phyloP scores from a whole-genome alignment of 148 eudicot genomes.

The Fagopyrum homotropicum region DNA sequence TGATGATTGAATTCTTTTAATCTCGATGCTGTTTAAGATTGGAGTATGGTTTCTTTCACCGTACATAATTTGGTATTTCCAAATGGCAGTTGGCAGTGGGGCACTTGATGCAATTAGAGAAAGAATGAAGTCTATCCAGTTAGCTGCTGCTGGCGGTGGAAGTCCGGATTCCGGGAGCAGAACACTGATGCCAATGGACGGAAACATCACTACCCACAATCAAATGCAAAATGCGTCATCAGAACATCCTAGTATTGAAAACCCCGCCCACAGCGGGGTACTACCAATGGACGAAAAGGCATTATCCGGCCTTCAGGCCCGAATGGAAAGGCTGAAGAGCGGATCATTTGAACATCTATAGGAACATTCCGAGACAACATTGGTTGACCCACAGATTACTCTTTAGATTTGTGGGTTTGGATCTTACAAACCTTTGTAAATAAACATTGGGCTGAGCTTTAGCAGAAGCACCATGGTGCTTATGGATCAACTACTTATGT shows the following conservation, averaged over 20 bases:
- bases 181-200: constrained; percentile 52
- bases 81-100: constrained; percentile 52
- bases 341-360: constrained; percentile 76
- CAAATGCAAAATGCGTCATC: constrained; percentile 27
- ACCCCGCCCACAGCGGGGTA: constrained; percentile 53
- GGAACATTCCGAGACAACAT: neutral
- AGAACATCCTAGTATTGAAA: constrained; percentile 33
- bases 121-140: constrained; percentile 89
- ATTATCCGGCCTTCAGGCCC: constrained; percentile 91
- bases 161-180: constrained; percentile 53
- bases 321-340: constrained; percentile 95
- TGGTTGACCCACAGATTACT: neutral
- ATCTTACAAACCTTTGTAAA: constrained; percentile 3
- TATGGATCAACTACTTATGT: neutral
- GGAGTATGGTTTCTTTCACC: neutral
- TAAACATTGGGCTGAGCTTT: constrained; percentile 3
- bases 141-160: constrained; percentile 60
- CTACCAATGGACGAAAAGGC: constrained; percentile 98
- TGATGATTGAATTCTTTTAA: neutral
- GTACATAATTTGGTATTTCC: neutral
- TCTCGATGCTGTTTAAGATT: neutral
- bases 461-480: constrained; percentile 6
- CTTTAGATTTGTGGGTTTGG: neutral
- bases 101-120: constrained; percentile 89
- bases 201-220: constrained; percentile 32